A percentile compares a stretch with the other conserved stretches of the same genome.
Conservation (phyloP, 2,329 filamentous ascomycete genomes). For the Scytalidium lignicola region DNA sequence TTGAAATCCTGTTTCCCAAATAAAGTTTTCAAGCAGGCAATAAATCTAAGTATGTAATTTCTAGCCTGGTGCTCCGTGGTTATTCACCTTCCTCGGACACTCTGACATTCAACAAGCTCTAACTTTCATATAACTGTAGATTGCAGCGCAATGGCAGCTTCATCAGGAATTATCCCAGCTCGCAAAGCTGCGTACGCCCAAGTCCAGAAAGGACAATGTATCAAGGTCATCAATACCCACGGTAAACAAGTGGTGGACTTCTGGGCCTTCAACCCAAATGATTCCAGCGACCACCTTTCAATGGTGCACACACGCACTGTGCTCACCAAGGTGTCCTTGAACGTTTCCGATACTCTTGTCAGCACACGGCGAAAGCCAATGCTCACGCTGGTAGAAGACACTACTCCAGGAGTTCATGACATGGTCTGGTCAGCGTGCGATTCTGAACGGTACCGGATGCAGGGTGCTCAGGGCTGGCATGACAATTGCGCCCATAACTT, state of each 20-base stretch:
- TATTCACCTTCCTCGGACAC: no score
- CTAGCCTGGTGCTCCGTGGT: no score
- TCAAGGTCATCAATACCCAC: slow-evolving; percentile 41
- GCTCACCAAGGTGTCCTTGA: slow-evolving; percentile 23
- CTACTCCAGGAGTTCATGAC: slow-evolving; percentile 34
- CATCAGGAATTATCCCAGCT: slow-evolving; percentile 38
- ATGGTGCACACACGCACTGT: slow-evolving; percentile 35
- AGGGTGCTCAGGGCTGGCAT: slow-evolving; percentile 32
- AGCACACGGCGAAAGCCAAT: slow-evolving; percentile 32
- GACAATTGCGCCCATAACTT: slow-evolving; percentile 37
- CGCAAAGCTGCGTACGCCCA: slow-evolving; percentile 36
- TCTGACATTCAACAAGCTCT: no score
- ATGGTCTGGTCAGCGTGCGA: slow-evolving; percentile 37
- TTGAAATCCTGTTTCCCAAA: no score
- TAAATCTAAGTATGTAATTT: no score
- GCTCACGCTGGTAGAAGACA: slow-evolving; percentile 32
- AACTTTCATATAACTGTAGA: no score
- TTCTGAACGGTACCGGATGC: slow-evolving; percentile 31
- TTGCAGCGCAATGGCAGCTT: no score
- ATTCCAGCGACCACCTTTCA: slow-evolving; percentile 29
- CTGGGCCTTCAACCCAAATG: slow-evolving; percentile 38
- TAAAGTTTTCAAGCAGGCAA: no score
- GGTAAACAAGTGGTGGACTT: slow-evolving; percentile 46
- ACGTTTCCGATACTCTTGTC: slow-evolving; percentile 29
- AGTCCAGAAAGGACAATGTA: slow-evolving; percentile 31